Evolutionary conservation across 371 early-diverging fungal species (phyloP), one percentile per base, ranked within the genome.

Genomic region (Batrachochytrium dendrobatidis): DNA sequence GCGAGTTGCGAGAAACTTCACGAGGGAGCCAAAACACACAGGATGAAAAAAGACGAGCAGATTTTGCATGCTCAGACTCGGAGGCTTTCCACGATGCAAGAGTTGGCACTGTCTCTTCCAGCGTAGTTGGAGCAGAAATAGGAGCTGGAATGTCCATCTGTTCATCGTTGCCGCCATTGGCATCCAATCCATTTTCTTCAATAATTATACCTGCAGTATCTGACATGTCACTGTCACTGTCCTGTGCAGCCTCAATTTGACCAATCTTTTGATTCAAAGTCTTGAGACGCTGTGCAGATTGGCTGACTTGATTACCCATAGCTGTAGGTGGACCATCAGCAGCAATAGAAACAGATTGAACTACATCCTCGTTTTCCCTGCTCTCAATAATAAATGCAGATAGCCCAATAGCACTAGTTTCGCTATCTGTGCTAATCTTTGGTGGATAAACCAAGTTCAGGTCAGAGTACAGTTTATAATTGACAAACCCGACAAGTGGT

Each of bases 401-500:
- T 56, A 94, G 79, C 20, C 88, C 88, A 31, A 83, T 90, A 52
- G 79, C 89, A 34, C 68, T 76, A 26, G 79, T 83, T 34, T 88
- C 86, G 65, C 79, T 60, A 28, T 67, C 62, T 32, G 58, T 66
- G 65, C 91, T 88, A 43, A 95, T 51, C 65, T 78, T 81, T 46
- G 95, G 95, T 34, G 98, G 96, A 66, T 95, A 95, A 22, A 83
- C 76, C 49, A 92, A 74, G 76, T 92, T 90, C 58, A 83, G 62
- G 39, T 91, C 90, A 35, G 81, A 80, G 76, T 85, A 98, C 55
- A 98, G 81, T 60, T 86, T 90, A 77, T 76, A 95, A 80, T 93
- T 94, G 73, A 95, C 90, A 71, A 96, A 98, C n/a, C 92, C 89
- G 56, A 94, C 73, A 45, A 96, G 73, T 2, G 92, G 89, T 65